phyloP scores from a whole-genome alignment of 1,139 yeast genomes.

The Diutina siamensis region DNA sequence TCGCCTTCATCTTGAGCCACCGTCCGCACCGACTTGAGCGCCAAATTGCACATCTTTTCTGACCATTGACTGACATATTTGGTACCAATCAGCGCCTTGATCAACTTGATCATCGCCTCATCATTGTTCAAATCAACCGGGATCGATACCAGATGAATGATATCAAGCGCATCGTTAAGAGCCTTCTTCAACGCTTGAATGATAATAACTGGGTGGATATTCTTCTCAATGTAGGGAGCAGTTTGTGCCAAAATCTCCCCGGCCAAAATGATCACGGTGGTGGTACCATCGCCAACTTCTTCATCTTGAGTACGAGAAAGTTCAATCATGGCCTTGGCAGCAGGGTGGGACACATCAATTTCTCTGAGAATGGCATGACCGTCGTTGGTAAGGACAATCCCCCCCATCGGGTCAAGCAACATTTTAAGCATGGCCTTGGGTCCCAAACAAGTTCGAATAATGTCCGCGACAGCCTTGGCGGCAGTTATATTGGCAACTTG shows the following conservation, averaged over 20 bases:
- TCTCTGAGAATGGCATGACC: constrained; percentile 91
- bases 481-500: constrained; percentile 96
- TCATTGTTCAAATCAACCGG: constrained; percentile 82
- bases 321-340: constrained; percentile 98
- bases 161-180: constrained; percentile 77
- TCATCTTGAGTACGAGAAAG: constrained; percentile 96
- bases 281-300: constrained; percentile 98
- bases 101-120: constrained; percentile 74
- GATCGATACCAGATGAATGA: constrained; percentile 72
- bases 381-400: constrained; percentile 92
- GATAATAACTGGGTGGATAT: constrained; percentile 93
- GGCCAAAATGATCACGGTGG: constrained; percentile 88
- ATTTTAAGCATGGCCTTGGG: constrained; percentile 98
- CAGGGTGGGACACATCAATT: constrained; percentile 92
- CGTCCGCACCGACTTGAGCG: constrained; percentile 80
- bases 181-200: constrained; percentile 93
- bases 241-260: constrained; percentile 96
- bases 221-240: constrained; percentile 85
- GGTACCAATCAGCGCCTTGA: constrained; percentile 90
- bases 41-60: constrained; percentile 78
- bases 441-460: constrained; percentile 96
- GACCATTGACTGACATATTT: constrained; percentile 92
- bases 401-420: constrained; percentile 98
- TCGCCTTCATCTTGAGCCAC: constrained; percentile 60
- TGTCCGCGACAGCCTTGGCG: constrained; percentile 96